A percentile compares a stretch with the other conserved stretches of the same genome.
These are phyloP conservation scores for Hermanozyma aechmeae DNA, from an alignment of 805 yeast genomes.

Conservation along the genomic window DNA sequence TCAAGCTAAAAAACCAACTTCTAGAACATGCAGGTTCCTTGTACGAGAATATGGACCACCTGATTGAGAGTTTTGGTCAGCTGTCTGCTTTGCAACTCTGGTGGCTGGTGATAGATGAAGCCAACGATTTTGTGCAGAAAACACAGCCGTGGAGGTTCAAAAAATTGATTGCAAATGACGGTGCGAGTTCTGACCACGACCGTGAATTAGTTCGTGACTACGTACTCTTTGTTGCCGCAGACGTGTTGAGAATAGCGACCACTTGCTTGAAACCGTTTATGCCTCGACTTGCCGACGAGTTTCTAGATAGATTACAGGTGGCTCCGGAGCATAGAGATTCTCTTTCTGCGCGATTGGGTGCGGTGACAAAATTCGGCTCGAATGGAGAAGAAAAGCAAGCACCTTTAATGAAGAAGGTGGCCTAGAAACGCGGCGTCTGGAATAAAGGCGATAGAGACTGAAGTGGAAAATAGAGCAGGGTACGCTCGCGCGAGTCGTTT, in stretches of 20 bases:
- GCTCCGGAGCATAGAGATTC: conserved; percentile 27
- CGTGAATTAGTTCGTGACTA: conserved; percentile 27
- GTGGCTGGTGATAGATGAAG: conserved; percentile 49
- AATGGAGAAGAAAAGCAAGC: no score
- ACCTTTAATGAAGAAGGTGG: no score
- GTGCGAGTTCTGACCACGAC: conserved; percentile 13
- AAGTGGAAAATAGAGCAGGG: no score
- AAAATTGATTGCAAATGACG: conserved; percentile 11
- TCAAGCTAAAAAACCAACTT: conserved; percentile 1
- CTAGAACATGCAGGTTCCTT: conserved; percentile 4
- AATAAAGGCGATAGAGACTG: no score
- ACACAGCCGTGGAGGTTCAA: conserved; percentile 68
- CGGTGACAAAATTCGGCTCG: no score
- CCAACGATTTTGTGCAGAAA: conserved; percentile 60
- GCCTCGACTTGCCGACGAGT: conserved; percentile 48
- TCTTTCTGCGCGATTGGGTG: conserved; percentile 41
- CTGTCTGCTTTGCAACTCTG: conserved; percentile 47
- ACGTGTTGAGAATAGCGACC: conserved; percentile 56
- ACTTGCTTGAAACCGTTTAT: conserved; percentile 65
- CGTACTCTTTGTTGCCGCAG: conserved; percentile 58
- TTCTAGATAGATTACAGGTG: conserved; percentile 62
- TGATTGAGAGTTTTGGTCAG: conserved; percentile 40
- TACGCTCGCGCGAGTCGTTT: no score
- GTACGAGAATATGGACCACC: conserved; percentile 26
- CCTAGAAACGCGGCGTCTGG: no score